Conservation (phyloP, 805 yeast species). For the Starmera pachycereana region DNA sequence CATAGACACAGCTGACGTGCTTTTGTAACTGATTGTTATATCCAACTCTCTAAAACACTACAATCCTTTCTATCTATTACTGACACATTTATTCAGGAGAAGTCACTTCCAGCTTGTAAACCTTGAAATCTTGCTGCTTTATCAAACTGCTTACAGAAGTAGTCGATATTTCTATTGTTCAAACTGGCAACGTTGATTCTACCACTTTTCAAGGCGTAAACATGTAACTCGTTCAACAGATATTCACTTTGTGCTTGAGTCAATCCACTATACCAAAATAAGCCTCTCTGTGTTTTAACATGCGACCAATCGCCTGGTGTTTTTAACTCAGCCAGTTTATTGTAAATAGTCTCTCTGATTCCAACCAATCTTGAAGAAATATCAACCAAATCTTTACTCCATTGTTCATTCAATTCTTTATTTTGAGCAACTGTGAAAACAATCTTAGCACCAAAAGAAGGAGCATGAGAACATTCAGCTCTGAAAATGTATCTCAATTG, state of each 20-base stretch:
- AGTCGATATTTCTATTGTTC: conserved; percentile 56
- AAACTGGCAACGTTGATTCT: conserved; percentile 76
- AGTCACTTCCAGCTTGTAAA: too few species aligned
- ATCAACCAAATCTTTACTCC: conserved; percentile 59
- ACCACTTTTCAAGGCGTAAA: conserved; percentile 70
- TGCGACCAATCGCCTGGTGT: conserved; percentile 69
- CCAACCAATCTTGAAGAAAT: conserved; percentile 64
- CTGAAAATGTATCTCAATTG: conserved; percentile 66
- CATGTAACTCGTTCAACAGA: conserved; percentile 55
- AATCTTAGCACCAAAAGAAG: conserved; percentile 72
- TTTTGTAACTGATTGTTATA: too few species aligned
- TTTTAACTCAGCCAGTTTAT: conserved; percentile 42
- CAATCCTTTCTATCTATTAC: too few species aligned
- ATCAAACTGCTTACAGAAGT: conserved; percentile 48
- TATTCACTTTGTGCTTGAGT: conserved; percentile 51
- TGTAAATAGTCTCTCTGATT: conserved; percentile 52
- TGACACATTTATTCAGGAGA: too few species aligned
- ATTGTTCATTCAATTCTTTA: conserved; percentile 41
- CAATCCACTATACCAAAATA: conserved; percentile 79
- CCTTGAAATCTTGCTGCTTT: conserved; percentile 23
- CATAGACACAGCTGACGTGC: too few species aligned
- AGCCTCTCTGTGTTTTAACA: conserved; percentile 69
- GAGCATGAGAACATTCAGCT: conserved; percentile 73
- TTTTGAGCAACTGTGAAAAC: conserved; percentile 56
- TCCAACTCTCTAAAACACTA: too few species aligned